Percentiles rank a stretch among this genome's conserved stretches.
Evolutionary conservation across 2,329 filamentous ascomycete species (phyloP).

Genomic region (Neofusicoccum ribis): DNA sequence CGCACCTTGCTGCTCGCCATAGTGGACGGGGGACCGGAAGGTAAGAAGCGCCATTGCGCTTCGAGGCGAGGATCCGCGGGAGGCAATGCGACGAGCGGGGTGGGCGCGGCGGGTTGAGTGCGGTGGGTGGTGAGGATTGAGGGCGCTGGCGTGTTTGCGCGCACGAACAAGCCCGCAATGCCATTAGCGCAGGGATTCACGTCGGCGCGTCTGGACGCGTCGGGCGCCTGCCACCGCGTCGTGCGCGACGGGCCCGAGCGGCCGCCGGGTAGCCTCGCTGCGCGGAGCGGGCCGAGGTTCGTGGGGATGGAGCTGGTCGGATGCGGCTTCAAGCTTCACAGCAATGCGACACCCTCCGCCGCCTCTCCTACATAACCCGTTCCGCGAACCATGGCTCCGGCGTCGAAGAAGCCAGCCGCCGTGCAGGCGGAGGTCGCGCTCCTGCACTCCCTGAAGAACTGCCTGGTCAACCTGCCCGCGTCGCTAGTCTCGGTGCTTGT

Average conservation of each 20-base stretch:
- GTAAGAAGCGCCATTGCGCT: conserved; percentile 80
- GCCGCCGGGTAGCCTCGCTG: neutral
- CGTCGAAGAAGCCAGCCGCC: conserved; percentile 30
- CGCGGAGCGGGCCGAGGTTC: conserved; percentile 22
- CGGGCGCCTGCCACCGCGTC: neutral
- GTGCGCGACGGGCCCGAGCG: neutral
- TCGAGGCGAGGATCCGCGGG: neutral
- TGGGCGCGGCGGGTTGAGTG: neutral
- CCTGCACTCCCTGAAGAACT: conserved; percentile 81
- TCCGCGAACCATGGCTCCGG: conserved; percentile 31
- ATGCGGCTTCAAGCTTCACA: conserved; percentile 18
- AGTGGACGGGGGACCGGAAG: conserved; percentile 78
- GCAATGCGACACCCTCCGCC: conserved; percentile 16
- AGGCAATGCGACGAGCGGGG: neutral
- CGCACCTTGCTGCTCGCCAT: conserved; percentile 80
- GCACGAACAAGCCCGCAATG: conserved; percentile 8
- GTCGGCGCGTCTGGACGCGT: conserved; percentile 9
- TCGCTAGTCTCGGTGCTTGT: conserved; percentile 81
- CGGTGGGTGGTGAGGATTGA: neutral
- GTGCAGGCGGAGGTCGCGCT: conserved; percentile 81
- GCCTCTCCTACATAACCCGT: conserved; percentile 18
- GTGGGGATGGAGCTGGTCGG: conserved; percentile 19
- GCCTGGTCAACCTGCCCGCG: conserved; percentile 87
- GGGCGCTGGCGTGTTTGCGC: conserved; percentile 10
- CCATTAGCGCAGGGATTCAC: neutral